Evolutionary conservation across 2,329 filamentous ascomycete species (phyloP).

Genomic region (Fonsecaea pedrosoi): DNA sequence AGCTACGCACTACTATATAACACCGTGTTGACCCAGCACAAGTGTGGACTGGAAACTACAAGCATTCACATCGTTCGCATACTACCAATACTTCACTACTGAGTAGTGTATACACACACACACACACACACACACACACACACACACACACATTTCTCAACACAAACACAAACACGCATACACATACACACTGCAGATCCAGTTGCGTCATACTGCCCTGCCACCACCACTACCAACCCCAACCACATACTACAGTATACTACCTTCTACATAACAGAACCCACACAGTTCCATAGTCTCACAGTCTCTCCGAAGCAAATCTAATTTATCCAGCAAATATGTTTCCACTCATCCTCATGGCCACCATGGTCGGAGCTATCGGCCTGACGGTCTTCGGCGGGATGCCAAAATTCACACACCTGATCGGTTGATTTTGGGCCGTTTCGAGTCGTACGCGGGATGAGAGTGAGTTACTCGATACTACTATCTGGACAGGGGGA

Average conservation of each 20-base stretch:
- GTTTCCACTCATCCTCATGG: background rate
- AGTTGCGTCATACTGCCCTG: too few species aligned
- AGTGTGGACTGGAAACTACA: background rate
- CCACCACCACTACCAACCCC: too few species aligned
- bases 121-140: too few species aligned
- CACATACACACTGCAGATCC: too few species aligned
- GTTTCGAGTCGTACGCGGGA: background rate
- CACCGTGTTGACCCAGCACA: background rate
- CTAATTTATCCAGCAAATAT: background rate
- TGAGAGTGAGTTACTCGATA: background rate
- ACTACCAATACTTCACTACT: background rate
- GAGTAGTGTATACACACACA: too few species aligned
- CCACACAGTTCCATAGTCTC: background rate
- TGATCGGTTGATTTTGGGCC: background rate
- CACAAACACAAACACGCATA: too few species aligned
- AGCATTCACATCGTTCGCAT: background rate
- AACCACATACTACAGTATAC: too few species aligned
- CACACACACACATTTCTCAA: too few species aligned
- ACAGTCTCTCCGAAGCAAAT: too few species aligned
- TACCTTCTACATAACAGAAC: background rate
- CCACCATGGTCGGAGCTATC: background rate
- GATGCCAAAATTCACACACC: background rate
- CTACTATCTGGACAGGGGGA: too few species aligned
- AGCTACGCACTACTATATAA: background rate
- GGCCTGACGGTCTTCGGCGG: background rate